These are phyloP conservation scores for Pseudocercospora pini-densiflorae DNA, from an alignment of 2,329 filamentous ascomycete species.

Conservation along the genomic window DNA sequence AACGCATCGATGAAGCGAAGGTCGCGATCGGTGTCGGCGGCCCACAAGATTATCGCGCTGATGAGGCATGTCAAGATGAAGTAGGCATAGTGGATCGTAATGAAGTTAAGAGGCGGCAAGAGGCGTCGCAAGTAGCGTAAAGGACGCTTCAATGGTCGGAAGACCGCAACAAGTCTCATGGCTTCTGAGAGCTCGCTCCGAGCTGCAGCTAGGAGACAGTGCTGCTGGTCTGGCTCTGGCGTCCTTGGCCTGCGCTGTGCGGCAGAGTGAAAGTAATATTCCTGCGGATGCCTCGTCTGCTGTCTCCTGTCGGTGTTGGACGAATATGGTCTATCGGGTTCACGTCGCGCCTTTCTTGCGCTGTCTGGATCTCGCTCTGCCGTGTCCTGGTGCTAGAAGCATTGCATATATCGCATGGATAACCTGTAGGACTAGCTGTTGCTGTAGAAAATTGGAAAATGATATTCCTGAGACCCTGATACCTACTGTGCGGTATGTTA, in stretches of 20 bases:
- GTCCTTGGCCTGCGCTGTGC: background rate
- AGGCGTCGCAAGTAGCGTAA: constrained; percentile 25
- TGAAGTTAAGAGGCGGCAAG: constrained; percentile 40
- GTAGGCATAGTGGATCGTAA: constrained; percentile 66
- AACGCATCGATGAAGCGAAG: constrained; percentile 67
- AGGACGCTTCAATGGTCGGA: constrained; percentile 21
- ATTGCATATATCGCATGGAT: background rate
- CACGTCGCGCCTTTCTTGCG: constrained; percentile 1
- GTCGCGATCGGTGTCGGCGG: constrained; percentile 56
- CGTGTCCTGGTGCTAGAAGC: constrained; percentile 3
- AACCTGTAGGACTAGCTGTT: background rate
- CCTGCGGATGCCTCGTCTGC: no score
- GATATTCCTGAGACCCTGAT: background rate
- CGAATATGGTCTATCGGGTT: background rate
- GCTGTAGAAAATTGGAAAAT: background rate
- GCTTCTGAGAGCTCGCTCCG: background rate
- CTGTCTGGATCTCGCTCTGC: background rate
- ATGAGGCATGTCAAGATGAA: constrained; percentile 63
- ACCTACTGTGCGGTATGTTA: background rate
- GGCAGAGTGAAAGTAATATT: background rate
- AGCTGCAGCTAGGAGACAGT: no score
- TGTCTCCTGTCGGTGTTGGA: no score
- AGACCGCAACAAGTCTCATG: background rate
- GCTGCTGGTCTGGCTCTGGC: no score
- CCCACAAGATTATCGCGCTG: constrained; percentile 66